Conservation (phyloP, 2,329 filamentous ascomycete genomes). For the Cladophialophora carrionii region DNA sequence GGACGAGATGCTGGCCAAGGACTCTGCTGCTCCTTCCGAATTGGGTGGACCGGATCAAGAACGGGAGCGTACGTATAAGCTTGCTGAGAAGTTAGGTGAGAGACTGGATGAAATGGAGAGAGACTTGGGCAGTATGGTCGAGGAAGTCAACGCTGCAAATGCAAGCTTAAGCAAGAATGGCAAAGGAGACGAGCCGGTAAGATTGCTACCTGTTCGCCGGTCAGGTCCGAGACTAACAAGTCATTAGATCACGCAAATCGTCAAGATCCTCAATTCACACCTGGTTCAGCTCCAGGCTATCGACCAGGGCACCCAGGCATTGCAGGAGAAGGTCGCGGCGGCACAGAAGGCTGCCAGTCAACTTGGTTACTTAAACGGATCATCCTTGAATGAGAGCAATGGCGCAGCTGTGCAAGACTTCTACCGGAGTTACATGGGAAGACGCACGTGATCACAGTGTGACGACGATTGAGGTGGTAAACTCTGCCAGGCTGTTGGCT, state of each 20-base stretch:
- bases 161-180: slow-evolving; percentile 83
- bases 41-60: slow-evolving; percentile 91
- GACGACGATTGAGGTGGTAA: background rate
- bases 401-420: slow-evolving; percentile 82
- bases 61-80: slow-evolving; percentile 89
- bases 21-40: slow-evolving; percentile 59
- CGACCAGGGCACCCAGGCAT: slow-evolving; percentile 76
- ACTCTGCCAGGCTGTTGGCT: background rate
- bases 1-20: slow-evolving; percentile 78
- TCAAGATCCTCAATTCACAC: slow-evolving; percentile 91
- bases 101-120: slow-evolving; percentile 91
- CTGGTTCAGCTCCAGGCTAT: slow-evolving; percentile 91
- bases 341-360: slow-evolving; percentile 71
- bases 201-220: slow-evolving; percentile 41
- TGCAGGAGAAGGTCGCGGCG: slow-evolving; percentile 79
- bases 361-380: slow-evolving; percentile 42
- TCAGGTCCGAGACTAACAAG: slow-evolving; percentile 30
- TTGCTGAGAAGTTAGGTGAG: slow-evolving; percentile 90
- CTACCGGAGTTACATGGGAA: slow-evolving; percentile 82
- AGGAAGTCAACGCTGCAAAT: slow-evolving; percentile 95
- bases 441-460: slow-evolving; percentile 41
- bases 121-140: slow-evolving; percentile 93
- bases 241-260: slow-evolving; percentile 83
- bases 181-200: slow-evolving; percentile 84
- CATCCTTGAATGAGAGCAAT: slow-evolving; percentile 54